Evolutionary conservation across 768 basidiomycete genomes (phyloP).

Genomic region (Lactarius psammicola): DNA sequence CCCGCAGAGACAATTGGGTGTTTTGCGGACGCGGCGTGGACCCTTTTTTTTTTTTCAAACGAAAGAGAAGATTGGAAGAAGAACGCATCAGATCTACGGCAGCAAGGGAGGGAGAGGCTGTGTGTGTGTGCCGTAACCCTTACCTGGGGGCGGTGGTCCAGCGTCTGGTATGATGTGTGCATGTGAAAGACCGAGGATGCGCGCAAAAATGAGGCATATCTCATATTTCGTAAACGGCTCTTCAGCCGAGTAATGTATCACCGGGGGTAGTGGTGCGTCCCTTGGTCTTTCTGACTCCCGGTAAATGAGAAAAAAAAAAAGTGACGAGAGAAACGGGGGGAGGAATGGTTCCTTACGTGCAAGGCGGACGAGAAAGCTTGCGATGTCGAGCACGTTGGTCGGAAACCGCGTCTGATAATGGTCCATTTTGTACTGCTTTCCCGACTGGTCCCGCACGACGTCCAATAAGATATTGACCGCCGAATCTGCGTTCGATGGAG

Average conservation of each 20-base stretch:
- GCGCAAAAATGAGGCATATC: conserved; percentile 79
- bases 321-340: too few relatives aligned
- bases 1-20: conserved; percentile 71
- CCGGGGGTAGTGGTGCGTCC: conserved; percentile 51
- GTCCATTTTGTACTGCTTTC: conserved; percentile 93
- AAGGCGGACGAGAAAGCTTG: conserved; percentile 76
- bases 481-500: conserved; percentile 79
- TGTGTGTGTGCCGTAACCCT: conserved; percentile 2
- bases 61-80: not conserved
- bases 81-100: not conserved
- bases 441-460: conserved; percentile 81
- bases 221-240: conserved; percentile 92
- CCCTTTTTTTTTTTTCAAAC: conserved; percentile 36
- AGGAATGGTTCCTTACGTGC: conserved; percentile 60
- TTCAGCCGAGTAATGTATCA: conserved; percentile 82
- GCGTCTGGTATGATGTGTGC: conserved; percentile 72
- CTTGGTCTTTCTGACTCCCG: conserved; percentile 37
- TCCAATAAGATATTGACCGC: conserved; percentile 90
- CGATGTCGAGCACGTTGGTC: conserved; percentile 87
- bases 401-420: conserved; percentile 91
- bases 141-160: conserved; percentile 47
- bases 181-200: conserved; percentile 67
- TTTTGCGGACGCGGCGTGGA: conserved; percentile 78
- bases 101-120: too few relatives aligned
- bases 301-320: too few relatives aligned